Evolutionary conservation across 805 yeast species (phyloP).

Genomic region (Ogataea henricii): DNA sequence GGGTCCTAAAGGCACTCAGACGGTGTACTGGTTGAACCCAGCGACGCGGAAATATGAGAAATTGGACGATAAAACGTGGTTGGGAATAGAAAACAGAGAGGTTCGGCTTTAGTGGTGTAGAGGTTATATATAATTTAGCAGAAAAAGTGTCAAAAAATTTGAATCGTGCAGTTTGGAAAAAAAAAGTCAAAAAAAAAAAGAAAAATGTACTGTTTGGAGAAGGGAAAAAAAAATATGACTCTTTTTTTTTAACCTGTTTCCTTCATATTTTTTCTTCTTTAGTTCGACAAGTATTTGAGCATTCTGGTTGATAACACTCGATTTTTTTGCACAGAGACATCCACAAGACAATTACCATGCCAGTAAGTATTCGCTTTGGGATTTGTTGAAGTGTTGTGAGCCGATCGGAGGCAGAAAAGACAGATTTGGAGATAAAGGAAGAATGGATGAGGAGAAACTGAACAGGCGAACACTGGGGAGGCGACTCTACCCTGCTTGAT

Average conservation of each 20-base stretch:
- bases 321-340: neutral
- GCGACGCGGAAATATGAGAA: slow-evolving; percentile 50
- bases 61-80: slow-evolving; percentile 62
- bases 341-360: neutral
- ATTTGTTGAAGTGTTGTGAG: too few relatives aligned
- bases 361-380: too few relatives aligned
- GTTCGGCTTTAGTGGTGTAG: slow-evolving; percentile 6
- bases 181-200: neutral
- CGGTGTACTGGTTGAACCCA: slow-evolving; percentile 67
- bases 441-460: too few relatives aligned
- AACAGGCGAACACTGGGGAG: too few relatives aligned
- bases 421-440: neutral
- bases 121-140: neutral
- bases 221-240: neutral
- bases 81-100: slow-evolving; percentile 24
- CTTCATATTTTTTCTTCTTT: neutral
- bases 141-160: neutral
- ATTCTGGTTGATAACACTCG: too few relatives aligned
- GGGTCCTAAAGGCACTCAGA: slow-evolving; percentile 60
- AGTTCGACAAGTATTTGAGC: neutral
- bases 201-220: neutral
- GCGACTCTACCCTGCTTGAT: too few relatives aligned
- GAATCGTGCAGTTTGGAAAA: neutral
- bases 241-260: neutral
- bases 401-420: too few relatives aligned